A percentile compares a stretch with the other conserved stretches of the same genome.
These are phyloP conservation scores for Hypoxylon sp. DNA, from an alignment of 2,329 filamentous ascomycete species.

Conservation along the genomic window DNA sequence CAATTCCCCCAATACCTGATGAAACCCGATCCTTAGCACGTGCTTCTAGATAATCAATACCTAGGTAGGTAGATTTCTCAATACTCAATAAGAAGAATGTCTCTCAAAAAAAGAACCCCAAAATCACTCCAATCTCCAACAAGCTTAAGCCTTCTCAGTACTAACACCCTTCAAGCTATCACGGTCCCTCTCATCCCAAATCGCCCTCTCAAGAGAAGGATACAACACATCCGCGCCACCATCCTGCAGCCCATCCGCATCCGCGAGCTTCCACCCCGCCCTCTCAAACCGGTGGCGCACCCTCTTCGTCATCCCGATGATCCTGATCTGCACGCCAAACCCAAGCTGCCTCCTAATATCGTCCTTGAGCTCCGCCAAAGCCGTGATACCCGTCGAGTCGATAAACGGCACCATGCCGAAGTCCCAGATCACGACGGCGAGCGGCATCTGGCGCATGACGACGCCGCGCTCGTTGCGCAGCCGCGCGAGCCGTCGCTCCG, in stretches of 20 bases:
- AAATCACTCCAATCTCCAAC: neutral
- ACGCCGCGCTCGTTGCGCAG: constrained; percentile 47
- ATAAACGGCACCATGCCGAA: constrained; percentile 52
- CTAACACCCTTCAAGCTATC: constrained; percentile 51
- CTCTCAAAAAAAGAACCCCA: constrained; percentile 1
- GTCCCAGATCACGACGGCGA: constrained; percentile 53
- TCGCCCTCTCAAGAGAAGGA: constrained; percentile 50
- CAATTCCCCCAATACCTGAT: neutral
- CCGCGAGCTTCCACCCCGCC: constrained; percentile 49
- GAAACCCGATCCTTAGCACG: neutral
- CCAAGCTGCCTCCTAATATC: constrained; percentile 52
- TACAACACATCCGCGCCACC: constrained; percentile 52
- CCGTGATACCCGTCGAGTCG: constrained; percentile 53
- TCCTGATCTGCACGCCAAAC: constrained; percentile 48
- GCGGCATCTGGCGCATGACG: constrained; percentile 48
- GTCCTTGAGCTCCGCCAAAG: constrained; percentile 53
- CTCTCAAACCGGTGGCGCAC: constrained; percentile 50
- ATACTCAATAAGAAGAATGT: constrained; percentile 4
- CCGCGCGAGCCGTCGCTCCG: constrained; percentile 49
- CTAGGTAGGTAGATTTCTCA: neutral
- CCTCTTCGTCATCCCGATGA: constrained; percentile 47
- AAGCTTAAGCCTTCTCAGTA: constrained; percentile 48
- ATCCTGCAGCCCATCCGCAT: constrained; percentile 45
- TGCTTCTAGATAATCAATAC: neutral
- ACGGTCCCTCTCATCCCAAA: constrained; percentile 50